These are phyloP conservation scores for Blastobotrys malaysiensis DNA, from an alignment of 1,139 yeast species.

Conservation along the genomic window DNA sequence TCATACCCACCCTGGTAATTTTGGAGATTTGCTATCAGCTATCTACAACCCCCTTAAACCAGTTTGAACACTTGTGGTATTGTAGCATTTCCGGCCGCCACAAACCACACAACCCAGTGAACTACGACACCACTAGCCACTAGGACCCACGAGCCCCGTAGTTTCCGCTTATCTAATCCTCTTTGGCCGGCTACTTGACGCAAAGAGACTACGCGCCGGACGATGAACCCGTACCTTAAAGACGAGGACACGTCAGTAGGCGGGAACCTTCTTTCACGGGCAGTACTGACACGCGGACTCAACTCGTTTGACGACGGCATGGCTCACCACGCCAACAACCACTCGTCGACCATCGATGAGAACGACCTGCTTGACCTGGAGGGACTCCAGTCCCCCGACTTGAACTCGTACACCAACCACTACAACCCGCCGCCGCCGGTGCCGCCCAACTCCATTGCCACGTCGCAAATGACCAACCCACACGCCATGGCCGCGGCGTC, in stretches of 20 bases:
- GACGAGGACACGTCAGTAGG: neutral
- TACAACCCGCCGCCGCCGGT: constrained; percentile 11
- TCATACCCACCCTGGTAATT: neutral
- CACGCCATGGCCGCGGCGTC: constrained; percentile 18
- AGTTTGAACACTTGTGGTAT: too few relatives aligned
- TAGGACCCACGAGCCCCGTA: too few relatives aligned
- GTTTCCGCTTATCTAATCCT: too few relatives aligned
- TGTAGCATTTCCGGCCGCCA: too few relatives aligned
- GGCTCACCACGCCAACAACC: constrained; percentile 18
- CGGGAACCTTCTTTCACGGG: constrained; percentile 21
- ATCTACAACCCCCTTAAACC: neutral
- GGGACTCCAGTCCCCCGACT: constrained; percentile 20
- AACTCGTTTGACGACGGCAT: constrained; percentile 25
- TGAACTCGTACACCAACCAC: constrained; percentile 10
- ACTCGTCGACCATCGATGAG: constrained; percentile 29
- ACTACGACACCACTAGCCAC: too few relatives aligned
- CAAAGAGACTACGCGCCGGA: too few relatives aligned
- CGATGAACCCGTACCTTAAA: neutral
- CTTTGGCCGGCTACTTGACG: too few relatives aligned
- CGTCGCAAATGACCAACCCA: constrained; percentile 2
- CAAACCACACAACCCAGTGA: too few relatives aligned
- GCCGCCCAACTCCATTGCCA: constrained; percentile 11
- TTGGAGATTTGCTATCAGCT: neutral
- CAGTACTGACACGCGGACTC: constrained; percentile 26
- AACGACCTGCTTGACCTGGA: constrained; percentile 30